phyloP scores from a whole-genome alignment of 768 basidiomycete genomes.

The Lactarius sp. region DNA sequence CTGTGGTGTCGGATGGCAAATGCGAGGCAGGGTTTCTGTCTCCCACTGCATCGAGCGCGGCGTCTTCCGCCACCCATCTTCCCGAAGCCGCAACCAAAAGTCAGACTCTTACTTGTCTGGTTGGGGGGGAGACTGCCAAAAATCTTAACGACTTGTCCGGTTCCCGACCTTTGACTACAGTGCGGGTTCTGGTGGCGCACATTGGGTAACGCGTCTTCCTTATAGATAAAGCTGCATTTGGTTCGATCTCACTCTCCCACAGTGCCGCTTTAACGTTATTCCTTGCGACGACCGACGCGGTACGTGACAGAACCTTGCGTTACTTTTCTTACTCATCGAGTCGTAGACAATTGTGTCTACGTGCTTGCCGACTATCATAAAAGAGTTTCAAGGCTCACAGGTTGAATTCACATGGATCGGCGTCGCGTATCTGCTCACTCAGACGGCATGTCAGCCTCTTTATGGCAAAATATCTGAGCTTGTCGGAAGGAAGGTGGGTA shows the following conservation, averaged over 20 bases:
- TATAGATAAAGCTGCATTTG: slow-evolving; percentile 2
- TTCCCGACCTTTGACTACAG: slow-evolving; percentile 20
- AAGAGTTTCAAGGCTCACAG: slow-evolving; percentile 60
- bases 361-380: slow-evolving; percentile 73
- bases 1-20: slow-evolving; percentile 1
- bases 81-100: slow-evolving; percentile 15
- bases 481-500: slow-evolving; percentile 66
- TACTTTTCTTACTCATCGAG: slow-evolving; percentile 12
- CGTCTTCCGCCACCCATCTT: slow-evolving; percentile 16
- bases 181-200: slow-evolving; percentile 22
- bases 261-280: slow-evolving; percentile 79
- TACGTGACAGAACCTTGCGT: slow-evolving; percentile 35
- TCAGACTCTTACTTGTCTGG: slow-evolving; percentile 4
- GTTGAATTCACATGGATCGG: slow-evolving; percentile 84
- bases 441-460: slow-evolving; percentile 79
- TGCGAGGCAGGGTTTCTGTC: slow-evolving; percentile 4
- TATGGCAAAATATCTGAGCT: slow-evolving; percentile 80
- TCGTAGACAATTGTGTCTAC: slow-evolving; percentile 71
- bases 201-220: slow-evolving; percentile 22
- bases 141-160: slow-evolving; percentile 1
- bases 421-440: slow-evolving; percentile 79
- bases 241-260: slow-evolving; percentile 14
- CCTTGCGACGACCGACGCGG: slow-evolving; percentile 82
- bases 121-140: not conserved
- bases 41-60: slow-evolving; percentile 10